Percentiles rank a stretch among this genome's conserved stretches.
Conservation (phyloP, 2,329 filamentous ascomycete genomes). For the Bisporella sp. region DNA sequence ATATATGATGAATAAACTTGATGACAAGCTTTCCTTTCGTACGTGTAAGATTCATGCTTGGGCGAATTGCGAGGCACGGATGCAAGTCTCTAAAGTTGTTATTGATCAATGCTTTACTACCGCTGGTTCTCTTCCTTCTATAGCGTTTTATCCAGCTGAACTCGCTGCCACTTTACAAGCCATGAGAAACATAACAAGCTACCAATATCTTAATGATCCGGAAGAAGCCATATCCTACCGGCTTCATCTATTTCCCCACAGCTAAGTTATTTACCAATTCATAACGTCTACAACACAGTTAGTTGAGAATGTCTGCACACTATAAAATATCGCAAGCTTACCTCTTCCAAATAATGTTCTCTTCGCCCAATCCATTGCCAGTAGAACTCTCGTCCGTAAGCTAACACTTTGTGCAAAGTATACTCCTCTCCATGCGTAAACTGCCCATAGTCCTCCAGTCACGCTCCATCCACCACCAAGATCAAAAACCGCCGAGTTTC, state of each 20-base stretch:
- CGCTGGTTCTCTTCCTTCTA: too few relatives aligned
- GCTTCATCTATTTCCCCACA: background rate
- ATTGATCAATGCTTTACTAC: too few relatives aligned
- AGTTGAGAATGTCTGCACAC: slow-evolving; percentile 7
- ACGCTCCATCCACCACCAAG: slow-evolving; percentile 70
- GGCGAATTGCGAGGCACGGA: too few relatives aligned
- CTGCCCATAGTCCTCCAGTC: slow-evolving; percentile 79
- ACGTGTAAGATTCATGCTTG: too few relatives aligned
- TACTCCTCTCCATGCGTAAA: slow-evolving; percentile 92
- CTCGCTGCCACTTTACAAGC: too few relatives aligned
- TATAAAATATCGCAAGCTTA: slow-evolving; percentile 30
- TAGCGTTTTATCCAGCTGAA: too few relatives aligned
- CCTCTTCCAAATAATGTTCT: slow-evolving; percentile 90
- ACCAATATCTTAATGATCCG: too few relatives aligned
- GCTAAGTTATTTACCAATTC: slow-evolving; percentile 7
- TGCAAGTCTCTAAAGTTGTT: too few relatives aligned
- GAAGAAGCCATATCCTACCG: too few relatives aligned
- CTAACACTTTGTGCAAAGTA: slow-evolving; percentile 98
- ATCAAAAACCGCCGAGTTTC: slow-evolving; percentile 94
- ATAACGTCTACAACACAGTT: slow-evolving; percentile 10
- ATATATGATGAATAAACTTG: too few relatives aligned
- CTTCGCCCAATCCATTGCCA: slow-evolving; percentile 99
- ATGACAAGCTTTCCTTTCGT: too few relatives aligned
- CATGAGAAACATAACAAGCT: too few relatives aligned
- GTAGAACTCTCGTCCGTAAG: slow-evolving; percentile 74